Evolutionary conservation across 176 grass and related monocot species (phyloP), one percentile per base, ranked within the genome.

Genomic region (Pharus latifolius): DNA sequence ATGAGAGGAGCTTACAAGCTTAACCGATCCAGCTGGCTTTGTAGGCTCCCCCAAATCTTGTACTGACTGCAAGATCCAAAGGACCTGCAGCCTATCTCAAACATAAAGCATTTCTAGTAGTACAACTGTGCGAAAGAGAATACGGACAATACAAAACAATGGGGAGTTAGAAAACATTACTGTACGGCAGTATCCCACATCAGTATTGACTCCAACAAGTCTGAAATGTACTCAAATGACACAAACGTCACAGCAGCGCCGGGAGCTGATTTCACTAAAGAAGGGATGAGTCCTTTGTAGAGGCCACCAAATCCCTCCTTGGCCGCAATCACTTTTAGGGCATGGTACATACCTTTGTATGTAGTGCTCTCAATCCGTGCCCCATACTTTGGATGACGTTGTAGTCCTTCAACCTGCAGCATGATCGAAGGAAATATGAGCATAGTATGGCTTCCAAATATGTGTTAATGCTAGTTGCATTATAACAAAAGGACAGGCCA

Each of bases 211-310:
- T 91, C 87, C 87, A 99, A 83, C 82, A 76, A 91, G 63, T 88
- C 81, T 41, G 95, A 99, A 68, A 88, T 88, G 78, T 91, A 80
- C 72, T 99, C 90, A 23, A 91, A 99, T 63, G 90, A 81, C 82
- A 94, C 56, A 72, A 99, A 99, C 15, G 95, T 99, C 69, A 99
- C 90, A 10, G 95, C 95, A 73, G 82, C 90, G 56, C 90, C 95
- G 42, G 95, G 95, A 46, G 95, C 95, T 18, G 95, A 94, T 84
- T 99, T 99, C 70, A 99, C 80, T 43, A 99, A 42, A 26, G 90
- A 94, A 13, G 95, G 95, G 42, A 94, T 73, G 60, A 99, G 88
- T 33, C 95, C 95, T 75, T 99, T 99, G 68, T 94, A 99, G 59
- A 99, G 84, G 41, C 87, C 90, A 45, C 82, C 67, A 47, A 76